Evolutionary conservation across 2,329 filamentous ascomycete genomes (phyloP).

Genomic region (Stemphylium lycopersici): DNA sequence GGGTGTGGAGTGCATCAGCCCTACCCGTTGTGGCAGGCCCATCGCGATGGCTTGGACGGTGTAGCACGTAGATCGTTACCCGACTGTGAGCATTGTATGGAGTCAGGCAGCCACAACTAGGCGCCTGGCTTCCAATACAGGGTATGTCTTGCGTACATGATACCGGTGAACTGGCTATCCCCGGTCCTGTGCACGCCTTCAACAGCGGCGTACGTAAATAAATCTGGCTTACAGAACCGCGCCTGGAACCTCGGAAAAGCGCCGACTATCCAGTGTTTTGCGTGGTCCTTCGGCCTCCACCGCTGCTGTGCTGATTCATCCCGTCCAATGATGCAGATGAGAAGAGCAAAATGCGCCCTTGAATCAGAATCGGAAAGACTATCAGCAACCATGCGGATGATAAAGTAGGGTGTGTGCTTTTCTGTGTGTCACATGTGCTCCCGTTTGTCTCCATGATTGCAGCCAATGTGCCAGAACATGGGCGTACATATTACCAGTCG

Average conservation of each 20-base stretch:
- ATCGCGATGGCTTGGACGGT: too few relatives aligned
- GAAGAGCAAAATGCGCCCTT: constrained; percentile 9
- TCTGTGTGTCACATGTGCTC: neutral
- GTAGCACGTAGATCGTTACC: neutral
- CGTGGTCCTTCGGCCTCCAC: neutral
- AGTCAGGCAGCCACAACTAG: neutral
- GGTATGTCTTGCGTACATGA: too few relatives aligned
- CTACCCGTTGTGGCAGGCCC: neutral
- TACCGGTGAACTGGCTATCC: too few relatives aligned
- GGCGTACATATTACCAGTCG: constrained; percentile 7
- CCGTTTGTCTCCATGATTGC: neutral
- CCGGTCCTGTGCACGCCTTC: neutral
- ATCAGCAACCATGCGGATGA: constrained; percentile 1
- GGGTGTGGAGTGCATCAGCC: constrained; percentile 2
- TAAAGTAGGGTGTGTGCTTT: neutral
- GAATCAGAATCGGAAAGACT: neutral
- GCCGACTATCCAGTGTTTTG: neutral
- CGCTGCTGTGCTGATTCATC: constrained; percentile 11
- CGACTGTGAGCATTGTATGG: neutral
- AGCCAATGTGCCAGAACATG: neutral
- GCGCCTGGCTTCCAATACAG: too few relatives aligned
- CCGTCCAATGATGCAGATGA: neutral
- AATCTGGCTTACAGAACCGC: neutral
- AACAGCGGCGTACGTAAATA: neutral
- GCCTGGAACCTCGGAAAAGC: neutral